Conservation (phyloP, 306 rosid genomes). For the Corylus avellana region DNA sequence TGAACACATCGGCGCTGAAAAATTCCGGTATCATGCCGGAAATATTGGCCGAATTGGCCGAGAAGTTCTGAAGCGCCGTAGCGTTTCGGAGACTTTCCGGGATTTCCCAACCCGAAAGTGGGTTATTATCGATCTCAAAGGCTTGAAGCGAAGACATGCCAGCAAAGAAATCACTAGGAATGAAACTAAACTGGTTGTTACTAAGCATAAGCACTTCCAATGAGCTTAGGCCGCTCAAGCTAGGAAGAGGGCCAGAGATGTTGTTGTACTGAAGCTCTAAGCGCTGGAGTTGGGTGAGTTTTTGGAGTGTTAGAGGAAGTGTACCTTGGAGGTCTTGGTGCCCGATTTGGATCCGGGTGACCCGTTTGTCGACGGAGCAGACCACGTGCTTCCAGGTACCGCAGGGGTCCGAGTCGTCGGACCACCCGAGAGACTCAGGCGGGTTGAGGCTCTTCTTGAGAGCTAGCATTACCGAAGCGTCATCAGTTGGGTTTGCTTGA, state of each 20-base stretch:
- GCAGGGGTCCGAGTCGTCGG: conserved; percentile 65
- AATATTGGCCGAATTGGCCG: conserved; percentile 70
- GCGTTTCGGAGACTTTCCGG: conserved; percentile 53
- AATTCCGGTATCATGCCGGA: conserved; percentile 63
- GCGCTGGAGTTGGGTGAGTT: conserved; percentile 52
- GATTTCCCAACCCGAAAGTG: conserved; percentile 66
- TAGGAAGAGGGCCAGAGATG: conserved; percentile 73
- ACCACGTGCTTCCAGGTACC: conserved; percentile 39
- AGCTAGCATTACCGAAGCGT: conserved; percentile 53
- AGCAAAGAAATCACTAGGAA: conserved; percentile 60
- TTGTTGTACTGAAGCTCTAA: conserved; percentile 83
- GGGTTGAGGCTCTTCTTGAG: conserved; percentile 55
- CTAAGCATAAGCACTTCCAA: conserved; percentile 55
- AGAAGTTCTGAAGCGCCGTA: conserved; percentile 66
- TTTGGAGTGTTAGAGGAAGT: conserved; percentile 45
- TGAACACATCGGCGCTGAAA: conserved; percentile 44
- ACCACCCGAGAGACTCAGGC: conserved; percentile 54
- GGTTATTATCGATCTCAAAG: conserved; percentile 69
- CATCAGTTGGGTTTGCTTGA: conserved; percentile 46
- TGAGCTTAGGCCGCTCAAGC: conserved; percentile 42
- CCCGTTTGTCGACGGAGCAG: conserved; percentile 49
- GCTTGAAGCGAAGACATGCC: conserved; percentile 61
- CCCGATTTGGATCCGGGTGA: conserved; percentile 70
- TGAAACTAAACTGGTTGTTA: conserved; percentile 47
- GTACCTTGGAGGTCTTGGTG: conserved; percentile 56